Evolutionary conservation across 2,329 filamentous ascomycete species (phyloP).

Genomic region (Nemania sp.): DNA sequence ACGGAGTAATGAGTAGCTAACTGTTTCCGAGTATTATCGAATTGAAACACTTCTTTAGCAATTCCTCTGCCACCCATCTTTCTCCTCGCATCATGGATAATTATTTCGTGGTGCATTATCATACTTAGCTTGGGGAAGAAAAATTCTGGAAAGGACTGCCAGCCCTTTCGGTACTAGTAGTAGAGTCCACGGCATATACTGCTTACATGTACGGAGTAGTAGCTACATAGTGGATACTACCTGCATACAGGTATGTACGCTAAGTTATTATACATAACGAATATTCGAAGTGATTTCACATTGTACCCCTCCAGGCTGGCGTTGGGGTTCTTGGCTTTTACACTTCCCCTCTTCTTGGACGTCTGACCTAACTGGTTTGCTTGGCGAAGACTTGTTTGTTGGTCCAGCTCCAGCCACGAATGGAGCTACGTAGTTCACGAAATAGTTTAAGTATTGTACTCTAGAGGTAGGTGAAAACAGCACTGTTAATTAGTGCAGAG

Average conservation of each 20-base stretch:
- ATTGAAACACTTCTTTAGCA: slow-evolving; percentile 13
- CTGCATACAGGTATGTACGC: background rate
- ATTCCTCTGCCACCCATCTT: background rate
- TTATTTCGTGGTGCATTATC: too few species aligned
- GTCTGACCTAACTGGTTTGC: slow-evolving; percentile 28
- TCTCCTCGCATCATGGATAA: too few species aligned
- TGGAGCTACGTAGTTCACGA: slow-evolving; percentile 8
- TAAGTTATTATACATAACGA: background rate
- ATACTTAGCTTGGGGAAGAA: too few species aligned
- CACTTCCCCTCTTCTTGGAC: slow-evolving; percentile 34
- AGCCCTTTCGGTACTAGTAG: too few species aligned
- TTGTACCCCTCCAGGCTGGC: slow-evolving; percentile 13
- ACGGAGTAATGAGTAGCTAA: too few species aligned
- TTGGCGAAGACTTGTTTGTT: slow-evolving; percentile 31
- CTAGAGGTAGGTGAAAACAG: slow-evolving; percentile 13
- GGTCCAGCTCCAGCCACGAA: slow-evolving; percentile 33
- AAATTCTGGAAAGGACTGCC: too few species aligned
- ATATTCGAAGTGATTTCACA: background rate
- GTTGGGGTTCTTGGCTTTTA: slow-evolving; percentile 32
- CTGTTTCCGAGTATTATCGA: too few species aligned
- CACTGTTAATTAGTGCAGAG: too few species aligned
- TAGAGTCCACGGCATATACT: too few species aligned
- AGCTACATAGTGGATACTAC: too few species aligned
- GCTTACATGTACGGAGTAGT: too few species aligned
- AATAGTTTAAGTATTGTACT: too few species aligned